Evolutionary conservation across 2,329 filamentous ascomycete genomes (phyloP), one percentile per base, ranked within the genome.

Genomic region (Colletotrichum sojae): DNA sequence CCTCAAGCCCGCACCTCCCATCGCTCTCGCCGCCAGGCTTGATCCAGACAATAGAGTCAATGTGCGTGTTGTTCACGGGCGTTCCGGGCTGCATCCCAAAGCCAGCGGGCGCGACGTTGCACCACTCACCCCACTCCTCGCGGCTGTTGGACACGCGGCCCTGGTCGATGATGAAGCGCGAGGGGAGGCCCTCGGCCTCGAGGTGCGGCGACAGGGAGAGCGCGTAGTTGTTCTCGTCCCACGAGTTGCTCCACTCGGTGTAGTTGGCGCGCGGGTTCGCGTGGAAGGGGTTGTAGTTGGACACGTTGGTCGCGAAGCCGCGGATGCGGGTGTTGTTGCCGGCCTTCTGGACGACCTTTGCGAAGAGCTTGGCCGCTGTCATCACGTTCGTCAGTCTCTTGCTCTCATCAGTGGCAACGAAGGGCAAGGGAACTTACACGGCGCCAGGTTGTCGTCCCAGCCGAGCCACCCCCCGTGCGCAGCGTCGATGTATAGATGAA

Each of bases 1-100:
- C 77, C 31, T 73, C 72, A 40, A 78, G 71, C 0, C 82, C 81
- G 69, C 81, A 83, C 59, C 76, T 61, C 5, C 82, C 82, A 63
- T 84, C 82, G 54, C 77, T 80, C 76, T 84, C 83, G 12, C 82
- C 82, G 12, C 80, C 81, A 0, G 82, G 82, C 77, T 84, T 84
- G 57, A 82, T 77, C 82, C 82, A 84, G 15, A 83, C 82, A 52
- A 84, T 78, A 63, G 78, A 78, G 70, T 84, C 82, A 4, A 84
- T 74, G 60, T 79, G 67, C 1, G 73, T 73, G 72, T 80, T 82
- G 65, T 79, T 79, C 15, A 77, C 76, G 1, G 74, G 72, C 8
- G 80, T 81, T 18, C 78, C 77, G 0, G 82, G 81, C 13, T 69
- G 67, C 9, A 74, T 75, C 10, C 82, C 82, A 51, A 82, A 83